Conservation (phyloP, 73 alveolate genomes). For the Diophrys appendiculata region DNA sequence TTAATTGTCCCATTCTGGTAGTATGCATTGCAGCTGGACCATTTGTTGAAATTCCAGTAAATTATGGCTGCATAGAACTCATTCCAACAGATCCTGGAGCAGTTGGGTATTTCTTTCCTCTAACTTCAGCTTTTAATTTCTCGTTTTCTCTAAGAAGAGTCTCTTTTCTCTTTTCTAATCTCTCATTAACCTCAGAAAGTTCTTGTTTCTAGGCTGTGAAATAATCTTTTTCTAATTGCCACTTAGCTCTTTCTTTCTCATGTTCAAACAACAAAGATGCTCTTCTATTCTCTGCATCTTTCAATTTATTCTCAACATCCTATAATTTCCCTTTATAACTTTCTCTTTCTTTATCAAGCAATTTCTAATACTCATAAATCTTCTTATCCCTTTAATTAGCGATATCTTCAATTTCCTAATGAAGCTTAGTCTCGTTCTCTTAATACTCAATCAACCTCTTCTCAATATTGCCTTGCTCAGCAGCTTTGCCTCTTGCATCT, state of each 20-base stretch:
- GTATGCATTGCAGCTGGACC: too few species aligned
- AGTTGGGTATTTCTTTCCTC: too few species aligned
- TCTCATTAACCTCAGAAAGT: conserved; percentile 50
- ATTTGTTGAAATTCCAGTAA: too few species aligned
- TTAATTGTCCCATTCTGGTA: too few species aligned
- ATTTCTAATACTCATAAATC: conserved; percentile 68
- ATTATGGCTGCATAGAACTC: too few species aligned
- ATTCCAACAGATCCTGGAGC: too few species aligned
- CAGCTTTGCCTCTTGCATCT: conserved; percentile 71
- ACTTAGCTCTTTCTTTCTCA: conserved; percentile 81
- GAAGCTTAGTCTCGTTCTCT: conserved; percentile 73
- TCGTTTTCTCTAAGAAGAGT: conserved; percentile 70
- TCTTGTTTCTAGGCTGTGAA: conserved; percentile 40
- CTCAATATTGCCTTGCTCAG: conserved; percentile 78
- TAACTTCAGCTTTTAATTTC: conserved; percentile 61
- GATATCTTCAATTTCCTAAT: conserved; percentile 74
- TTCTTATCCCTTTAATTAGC: conserved; percentile 83
- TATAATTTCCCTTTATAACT: conserved; percentile 68
- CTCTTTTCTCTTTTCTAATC: conserved; percentile 65
- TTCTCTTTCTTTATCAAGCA: conserved; percentile 86
- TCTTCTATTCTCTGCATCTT: conserved; percentile 78
- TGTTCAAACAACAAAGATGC: conserved; percentile 65
- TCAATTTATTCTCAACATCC: conserved; percentile 83
- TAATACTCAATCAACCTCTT: conserved; percentile 82
- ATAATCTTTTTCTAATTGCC: conserved; percentile 76